Evolutionary conservation across 2,329 filamentous ascomycete species (phyloP), one percentile per base, ranked within the genome.

Genomic region (Verticillium nubilum): DNA sequence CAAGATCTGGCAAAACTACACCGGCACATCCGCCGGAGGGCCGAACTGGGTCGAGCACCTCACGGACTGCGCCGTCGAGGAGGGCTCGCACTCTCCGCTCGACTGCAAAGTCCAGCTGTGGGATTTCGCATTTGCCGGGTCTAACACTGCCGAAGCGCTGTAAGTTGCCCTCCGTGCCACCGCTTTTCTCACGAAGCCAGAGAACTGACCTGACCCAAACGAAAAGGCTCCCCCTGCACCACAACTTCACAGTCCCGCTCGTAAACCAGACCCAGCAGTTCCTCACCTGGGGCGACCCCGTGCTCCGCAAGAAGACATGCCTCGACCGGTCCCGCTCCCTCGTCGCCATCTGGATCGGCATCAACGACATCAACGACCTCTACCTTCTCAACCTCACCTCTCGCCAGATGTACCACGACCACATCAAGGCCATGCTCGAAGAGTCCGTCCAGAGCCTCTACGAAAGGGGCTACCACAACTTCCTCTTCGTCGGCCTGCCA

Each of bases 91-190:
- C 10, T 70, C 72, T 2, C 80, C 80, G 2, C 66, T 67, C 27
- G 69, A 70, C 23, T 84, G 82, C 64, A 62, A 72, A 10, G 72
- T 69, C 12, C 78, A 83, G 57, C 72, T 85, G 0, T 85, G 81
- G 81, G 77, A 84, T 59, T 84, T 84, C 64, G 81, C 81, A 0
- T 84, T 83, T 61, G 81, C 78, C 1, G 82, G 82, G 2, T 74
- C 79, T 0, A 79, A 84, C 59, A 75, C 82, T 19, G 77, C 77
- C 6, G 70, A 70, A 9, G 68, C 73, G 59, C 75, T 72, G 73
- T 76, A 61, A 61, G 70, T 60, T 9, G 13, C 9, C 29, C 29
- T 31, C 56, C 53, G 9, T 17, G 17, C 13, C 59, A 58, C 19
- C 52, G 37, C 3, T 57, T 57, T 53, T 1, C 13, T 9, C 2